Conservation (phyloP, 2,329 filamentous ascomycete genomes). For the Colletotrichum tabaci region DNA sequence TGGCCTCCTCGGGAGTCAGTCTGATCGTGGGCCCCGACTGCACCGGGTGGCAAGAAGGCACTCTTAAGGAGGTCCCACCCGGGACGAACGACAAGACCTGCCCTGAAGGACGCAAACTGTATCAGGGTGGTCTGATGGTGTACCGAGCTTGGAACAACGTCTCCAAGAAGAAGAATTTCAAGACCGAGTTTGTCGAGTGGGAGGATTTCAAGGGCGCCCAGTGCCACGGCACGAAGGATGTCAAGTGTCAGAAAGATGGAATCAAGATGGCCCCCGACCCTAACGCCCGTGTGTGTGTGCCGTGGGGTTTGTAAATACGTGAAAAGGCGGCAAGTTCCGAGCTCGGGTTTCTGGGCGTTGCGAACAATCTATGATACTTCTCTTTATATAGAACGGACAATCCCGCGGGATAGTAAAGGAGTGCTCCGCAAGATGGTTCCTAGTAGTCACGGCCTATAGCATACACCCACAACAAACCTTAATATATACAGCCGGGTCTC, state of each 20-base stretch:
- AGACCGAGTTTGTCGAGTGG: slow-evolving; percentile 5
- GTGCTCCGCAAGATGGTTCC: no score
- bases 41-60: slow-evolving; percentile 3
- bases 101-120: slow-evolving; percentile 6
- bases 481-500: no score
- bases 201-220: slow-evolving; percentile 31
- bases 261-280: slow-evolving; percentile 11
- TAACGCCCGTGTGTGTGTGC: background rate
- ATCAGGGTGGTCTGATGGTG: slow-evolving; percentile 1
- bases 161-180: background rate
- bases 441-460: no score
- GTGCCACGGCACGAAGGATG: slow-evolving; percentile 16
- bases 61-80: background rate
- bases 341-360: no score
- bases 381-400: no score
- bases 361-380: no score
- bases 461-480: no score
- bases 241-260: slow-evolving; percentile 12
- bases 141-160: slow-evolving; percentile 26
- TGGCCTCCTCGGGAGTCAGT: slow-evolving; percentile 4
- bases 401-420: no score
- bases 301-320: background rate
- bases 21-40: slow-evolving; percentile 21
- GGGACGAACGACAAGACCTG: slow-evolving; percentile 4
- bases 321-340: no score